Base-by-base conservation (phyloP, 371 early-diverging fungal genomes). In the Actinomucor elegans region DNA sequence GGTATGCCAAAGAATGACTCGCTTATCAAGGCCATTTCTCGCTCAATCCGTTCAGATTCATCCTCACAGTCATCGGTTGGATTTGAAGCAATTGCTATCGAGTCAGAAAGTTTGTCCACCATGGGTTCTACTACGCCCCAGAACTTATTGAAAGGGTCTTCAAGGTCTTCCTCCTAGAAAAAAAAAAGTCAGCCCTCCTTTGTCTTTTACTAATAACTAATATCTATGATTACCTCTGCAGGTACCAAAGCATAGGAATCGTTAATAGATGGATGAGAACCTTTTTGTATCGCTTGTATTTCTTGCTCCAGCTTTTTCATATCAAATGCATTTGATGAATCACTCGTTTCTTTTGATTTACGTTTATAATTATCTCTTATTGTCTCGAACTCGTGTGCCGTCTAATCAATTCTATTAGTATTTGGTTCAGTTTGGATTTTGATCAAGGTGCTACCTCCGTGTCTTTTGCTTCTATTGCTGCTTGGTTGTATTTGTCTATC, bases 131-230 rank as follows among this genome's bases (percentile, higher is more conserved):
- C 86, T 2, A 80, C 87, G 9, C 88, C 85, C 87, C 89, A 90
- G 50, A 92, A 89, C 58, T 84, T 87, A 66, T 90, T 86, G 66
- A 92, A 90, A 10, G 91, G 93, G 67, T 90, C 93, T 6, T 84
- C 62, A 7, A 72, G 70, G 4, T 81, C 83, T 18, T 77, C 61
- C 4, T 69, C 57, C 41, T 54, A 36, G 2, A 34, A n/a, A 11
- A 12, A 24, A 41, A 40, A n/a, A n/a, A n/a, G n/a, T n/a, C n/a
- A 7, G 36, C n/a, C 14, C 5, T 12, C n/a, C n/a, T n/a, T n/a
- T n/a, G n/a, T n/a, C n/a, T n/a, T n/a, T n/a, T n/a, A 31, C 5
- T 5, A 31, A 11, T 31, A 34, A 34, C 10, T 34, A 34, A 34
- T 31, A 31, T 44, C 31, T 1, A 6, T 26, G 1, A 26, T 18